Evolutionary conservation across 768 basidiomycete genomes (phyloP).

Genomic region (Chalciporus pseudorubinellus): DNA sequence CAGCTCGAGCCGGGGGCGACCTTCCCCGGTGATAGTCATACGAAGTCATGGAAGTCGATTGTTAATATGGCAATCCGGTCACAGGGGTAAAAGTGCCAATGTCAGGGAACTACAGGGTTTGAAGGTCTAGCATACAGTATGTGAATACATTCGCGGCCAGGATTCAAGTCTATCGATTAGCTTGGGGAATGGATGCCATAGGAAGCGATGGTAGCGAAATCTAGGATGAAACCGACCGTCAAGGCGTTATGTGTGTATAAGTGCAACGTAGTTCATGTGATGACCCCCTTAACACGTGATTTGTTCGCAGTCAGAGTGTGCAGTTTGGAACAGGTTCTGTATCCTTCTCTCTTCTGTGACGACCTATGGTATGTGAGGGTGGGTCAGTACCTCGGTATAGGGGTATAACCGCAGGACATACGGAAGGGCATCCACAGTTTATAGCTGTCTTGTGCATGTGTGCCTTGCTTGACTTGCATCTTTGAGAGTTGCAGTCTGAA

Average conservation of each 20-base stretch:
- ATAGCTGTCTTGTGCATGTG: conserved; percentile 36
- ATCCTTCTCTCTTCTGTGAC: conserved; percentile 37
- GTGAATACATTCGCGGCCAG: no score
- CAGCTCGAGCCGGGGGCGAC: no score
- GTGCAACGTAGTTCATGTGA: not conserved
- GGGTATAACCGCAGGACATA: conserved; percentile 15
- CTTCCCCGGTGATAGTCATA: no score
- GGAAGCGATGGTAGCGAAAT: not conserved
- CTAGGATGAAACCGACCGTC: conserved; percentile 8
- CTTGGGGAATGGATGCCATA: no score
- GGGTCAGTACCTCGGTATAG: conserved; percentile 9
- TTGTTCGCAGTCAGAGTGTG: conserved; percentile 33
- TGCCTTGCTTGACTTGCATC: conserved; percentile 34
- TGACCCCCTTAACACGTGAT: conserved; percentile 11
- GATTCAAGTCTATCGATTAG: no score
- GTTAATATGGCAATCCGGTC: no score
- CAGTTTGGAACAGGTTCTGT: conserved; percentile 36
- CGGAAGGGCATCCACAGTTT: conserved; percentile 33
- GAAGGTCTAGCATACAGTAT: no score
- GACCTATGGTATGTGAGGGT: conserved; percentile 21
- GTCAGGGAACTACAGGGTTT: no score
- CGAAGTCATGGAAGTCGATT: no score
- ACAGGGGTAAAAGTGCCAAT: no score
- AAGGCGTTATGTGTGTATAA: not conserved
- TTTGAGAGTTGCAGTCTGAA: conserved; percentile 28